Evolutionary conservation across 345 rosid species (phyloP), one percentile per base, ranked within the genome.

Genomic region (Eucalyptus decipiens): DNA sequence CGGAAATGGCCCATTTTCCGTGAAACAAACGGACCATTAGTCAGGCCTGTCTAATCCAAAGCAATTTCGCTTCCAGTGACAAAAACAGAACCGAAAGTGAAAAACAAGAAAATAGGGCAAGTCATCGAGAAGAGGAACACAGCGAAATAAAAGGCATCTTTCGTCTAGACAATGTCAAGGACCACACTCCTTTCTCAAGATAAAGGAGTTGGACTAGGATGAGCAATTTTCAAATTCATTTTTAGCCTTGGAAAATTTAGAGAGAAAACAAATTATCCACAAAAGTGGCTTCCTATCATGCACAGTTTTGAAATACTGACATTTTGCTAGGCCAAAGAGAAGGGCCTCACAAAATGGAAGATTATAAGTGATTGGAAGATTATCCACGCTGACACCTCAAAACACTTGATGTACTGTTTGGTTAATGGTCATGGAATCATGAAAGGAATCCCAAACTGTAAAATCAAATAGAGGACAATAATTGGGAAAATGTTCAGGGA

Each of bases 161-260:
- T 16, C 4, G 3, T n/a, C 21, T 4, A 16, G 40, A 8, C 21
- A 3, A 69, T 17, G 24, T 85, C 30, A 50, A 88, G 90, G 69
- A 65, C 24, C 8, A 49, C 87, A 72, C 83, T 96, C 99, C 86
- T 90, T 93, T 80, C 86, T 89, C 94, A 97, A 80, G 43, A 26
- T n/a, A 9, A 45, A 47, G 24, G 80, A 69, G 42, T 69, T 32
- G 7, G 3, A 67, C 11, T 17, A n/a, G 42, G 80, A 32, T 32
- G 42, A 67, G 40, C 10, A 1, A 67, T 17, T 32, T 16, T 67
- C 19, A 6, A 18, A 67, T 18, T 17, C 80, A 32, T 17, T 67
- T 60, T 60, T 3, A 60, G 28, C 15, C 8, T 60, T 60, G 6
- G 42, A 32, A 69, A 69, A 16, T 17, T 17, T 69, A 34, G 4